Base-by-base conservation (phyloP, 73 alveolate species). In the Paramecium biaurelia region DNA sequence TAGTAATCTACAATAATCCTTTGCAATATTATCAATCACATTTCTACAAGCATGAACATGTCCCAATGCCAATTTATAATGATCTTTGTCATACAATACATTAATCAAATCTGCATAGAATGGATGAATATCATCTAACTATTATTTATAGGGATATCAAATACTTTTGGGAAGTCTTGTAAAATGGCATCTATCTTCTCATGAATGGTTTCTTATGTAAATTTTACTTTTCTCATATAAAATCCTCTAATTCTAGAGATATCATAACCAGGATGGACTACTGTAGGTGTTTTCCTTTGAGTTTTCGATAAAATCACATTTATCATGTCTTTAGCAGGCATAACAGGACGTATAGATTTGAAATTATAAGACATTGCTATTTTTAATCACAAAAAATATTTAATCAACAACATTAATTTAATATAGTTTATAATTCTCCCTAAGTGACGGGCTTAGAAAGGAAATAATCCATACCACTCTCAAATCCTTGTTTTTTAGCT, bases 271-370 rank as follows among this genome's bases (percentile, higher is more conserved):
- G 99, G 99, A 85, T 97, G 99, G 47, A 98, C 97, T 49, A 96
- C 99, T n/a, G 99, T 99, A 21, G 99, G 99, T 2, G 99, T 99
- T 98, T 99, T 99, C 63, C 99, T 93, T 93, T 99, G 98, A 15
- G 99, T 99, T 95, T 96, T 96, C 74, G 99, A 95, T 56, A 99
- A 96, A 45, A 99, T 95, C 47, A 97, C 96, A 92, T 98, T 99
- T 15, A 98, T 97, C 88, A 98, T 92, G 76, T 95, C 98, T 42
- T 92, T 94, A 10, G 99, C 98, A 47, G 96, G 96, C 76, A 99
- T 99, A 92, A 98, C 98, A 76, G 95, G 92, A 58, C 98, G 96
- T 89, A 98, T 97, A 59, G 94, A 76, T 97, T 98, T 98, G 92
- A 98, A 97, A 93, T 97, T 98, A 92, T 98, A 98, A 92, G 97